Evolutionary conservation across 805 yeast species (phyloP), one percentile per base, ranked within the genome.

Genomic region (Ogataea angusta): DNA sequence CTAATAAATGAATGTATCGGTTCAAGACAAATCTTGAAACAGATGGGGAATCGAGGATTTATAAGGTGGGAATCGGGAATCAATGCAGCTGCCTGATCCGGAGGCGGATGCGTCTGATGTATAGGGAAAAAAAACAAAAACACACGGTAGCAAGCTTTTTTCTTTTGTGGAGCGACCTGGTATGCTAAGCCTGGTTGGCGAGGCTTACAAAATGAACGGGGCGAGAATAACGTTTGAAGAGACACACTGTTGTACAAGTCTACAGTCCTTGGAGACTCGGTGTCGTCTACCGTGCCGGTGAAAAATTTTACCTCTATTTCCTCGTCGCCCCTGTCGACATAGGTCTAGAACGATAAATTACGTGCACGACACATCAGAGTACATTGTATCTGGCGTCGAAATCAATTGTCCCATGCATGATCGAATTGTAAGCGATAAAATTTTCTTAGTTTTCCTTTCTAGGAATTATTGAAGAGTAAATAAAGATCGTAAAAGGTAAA

Each of bases 291-390:
- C 13, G 8, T 12, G 17, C 4, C 7, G 24, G 15, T 15, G 13
- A 19, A 10, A 19, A 24, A 13, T 27, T 18, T 23, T 30, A n/a
- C 6, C 16, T 10, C 15, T 28, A 10, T 25, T 17, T 26, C 15
- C 15, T 19, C 10, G 21, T 26, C 21, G 16, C 34, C 40, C 40
- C 40, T 36, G 30, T 36, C 22, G 37, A 10, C 13, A 13, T 34
- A 21, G 35, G 43, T 40, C 43, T 40, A 40, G 43, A 40, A 36
- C 35, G 31, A 22, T 38, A 17, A 40, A 40, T 40, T 40, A 33
- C 43, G 43, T 40, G 43, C 43, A 30, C 43, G 13, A 25, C 43
- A 40, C 43, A 40, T 40, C 38, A 34, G 2, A n/a, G 2, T 18
- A 6, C 34, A 40, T 40, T 34, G 35, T 40, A 14, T 24, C 12